phyloP scores from a whole-genome alignment of 1,284 basidiomycete species.

The Apiotrichum gamsii region DNA sequence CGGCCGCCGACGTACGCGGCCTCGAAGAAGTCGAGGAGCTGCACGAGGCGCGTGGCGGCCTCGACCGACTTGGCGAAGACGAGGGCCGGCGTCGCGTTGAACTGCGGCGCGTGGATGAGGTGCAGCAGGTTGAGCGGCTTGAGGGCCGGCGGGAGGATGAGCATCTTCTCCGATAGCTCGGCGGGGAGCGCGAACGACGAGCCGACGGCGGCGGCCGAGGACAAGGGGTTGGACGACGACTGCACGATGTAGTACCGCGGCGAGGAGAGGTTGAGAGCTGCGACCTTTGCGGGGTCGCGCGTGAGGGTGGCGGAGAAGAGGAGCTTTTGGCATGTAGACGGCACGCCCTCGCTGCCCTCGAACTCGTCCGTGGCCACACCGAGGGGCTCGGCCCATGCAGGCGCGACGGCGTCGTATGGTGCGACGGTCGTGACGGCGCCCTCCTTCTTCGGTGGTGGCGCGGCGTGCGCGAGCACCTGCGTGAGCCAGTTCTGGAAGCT shows the following conservation, averaged over 20 bases:
- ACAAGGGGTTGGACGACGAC: conserved; percentile 23
- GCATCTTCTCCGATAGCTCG: conserved; percentile 73
- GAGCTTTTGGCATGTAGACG: conserved; percentile 71
- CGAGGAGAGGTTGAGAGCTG: conserved; percentile 67
- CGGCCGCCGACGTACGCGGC: conserved; percentile 48
- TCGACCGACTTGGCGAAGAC: conserved; percentile 97
- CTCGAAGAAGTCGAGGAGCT: conserved; percentile 77
- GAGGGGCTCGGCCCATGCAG: conserved; percentile 42
- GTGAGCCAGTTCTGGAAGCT: conserved; percentile 94
- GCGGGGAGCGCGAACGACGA: conserved; percentile 75
- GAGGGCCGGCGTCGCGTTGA: conserved; percentile 53
- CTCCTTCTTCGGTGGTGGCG: conserved; percentile 47
- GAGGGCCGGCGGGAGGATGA: conserved; percentile 67
- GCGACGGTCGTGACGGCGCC: neutral
- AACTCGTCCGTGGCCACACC: conserved; percentile 24
- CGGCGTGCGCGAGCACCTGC: conserved; percentile 67
- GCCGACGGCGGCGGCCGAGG: conserved; percentile 45
- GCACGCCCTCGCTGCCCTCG: conserved; percentile 14
- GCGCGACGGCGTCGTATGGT: conserved; percentile 50
- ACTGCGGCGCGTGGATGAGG: conserved; percentile 56
- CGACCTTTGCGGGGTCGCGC: conserved; percentile 85
- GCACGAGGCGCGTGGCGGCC: conserved; percentile 74
- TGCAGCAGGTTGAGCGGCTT: conserved; percentile 90
- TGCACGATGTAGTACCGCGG: conserved; percentile 88
- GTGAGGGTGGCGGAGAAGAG: conserved; percentile 96